Conservation (phyloP, 129 eudicot genomes). For the Flaveria brownii region DNA sequence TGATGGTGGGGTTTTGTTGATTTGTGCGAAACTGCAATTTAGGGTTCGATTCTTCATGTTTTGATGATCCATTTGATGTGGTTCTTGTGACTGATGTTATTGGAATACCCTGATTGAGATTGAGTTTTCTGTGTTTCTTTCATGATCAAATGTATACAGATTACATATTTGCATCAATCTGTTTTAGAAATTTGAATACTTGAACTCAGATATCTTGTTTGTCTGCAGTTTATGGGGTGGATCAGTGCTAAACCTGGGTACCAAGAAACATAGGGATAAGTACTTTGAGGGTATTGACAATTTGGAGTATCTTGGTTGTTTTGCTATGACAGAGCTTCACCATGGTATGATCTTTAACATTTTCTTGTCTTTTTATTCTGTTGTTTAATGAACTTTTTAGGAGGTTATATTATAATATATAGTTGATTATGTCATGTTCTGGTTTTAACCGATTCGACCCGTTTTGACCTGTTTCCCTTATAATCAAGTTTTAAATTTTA, state of each 20-base stretch:
- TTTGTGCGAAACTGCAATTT: background rate
- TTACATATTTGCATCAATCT: background rate
- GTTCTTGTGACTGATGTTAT: background rate
- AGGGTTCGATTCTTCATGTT: background rate
- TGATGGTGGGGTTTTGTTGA: too few species aligned
- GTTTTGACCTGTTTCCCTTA: background rate
- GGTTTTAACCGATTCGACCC: background rate
- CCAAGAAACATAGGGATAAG: slow-evolving; percentile 88
- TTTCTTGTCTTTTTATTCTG: slow-evolving; percentile 10
- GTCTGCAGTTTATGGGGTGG: slow-evolving; percentile 92
- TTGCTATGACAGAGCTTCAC: slow-evolving; percentile 99
- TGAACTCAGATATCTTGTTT: background rate
- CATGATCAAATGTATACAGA: background rate
- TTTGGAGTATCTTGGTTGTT: slow-evolving; percentile 87
- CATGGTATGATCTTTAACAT: slow-evolving; percentile 54
- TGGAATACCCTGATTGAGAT: background rate
- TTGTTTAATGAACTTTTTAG: background rate
- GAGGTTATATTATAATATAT: background rate
- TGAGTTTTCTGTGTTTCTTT: background rate
- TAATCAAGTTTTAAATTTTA: background rate
- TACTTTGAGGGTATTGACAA: slow-evolving; percentile 88
- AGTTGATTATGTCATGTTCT: background rate
- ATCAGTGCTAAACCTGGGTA: slow-evolving; percentile 89
- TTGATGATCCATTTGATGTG: background rate
- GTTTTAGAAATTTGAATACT: background rate